phyloP scores from a whole-genome alignment of 2,329 filamentous ascomycete species.

The Chaetomiaceae sp. region DNA sequence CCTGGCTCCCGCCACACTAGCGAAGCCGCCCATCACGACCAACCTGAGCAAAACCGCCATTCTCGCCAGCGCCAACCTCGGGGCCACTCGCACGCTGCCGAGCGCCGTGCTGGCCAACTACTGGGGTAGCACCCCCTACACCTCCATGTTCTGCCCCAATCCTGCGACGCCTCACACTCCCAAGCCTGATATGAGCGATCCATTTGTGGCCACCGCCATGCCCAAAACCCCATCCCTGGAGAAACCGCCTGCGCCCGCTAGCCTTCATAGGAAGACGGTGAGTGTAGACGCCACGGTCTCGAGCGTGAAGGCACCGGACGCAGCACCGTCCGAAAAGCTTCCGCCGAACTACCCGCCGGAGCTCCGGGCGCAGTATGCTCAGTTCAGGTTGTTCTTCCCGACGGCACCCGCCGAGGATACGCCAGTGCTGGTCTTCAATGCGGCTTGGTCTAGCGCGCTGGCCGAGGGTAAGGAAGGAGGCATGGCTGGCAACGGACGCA shows the following conservation, averaged over 20 bases:
- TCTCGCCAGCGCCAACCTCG: conserved; percentile 62
- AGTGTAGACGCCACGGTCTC: conserved; percentile 35
- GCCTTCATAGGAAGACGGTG: conserved; percentile 37
- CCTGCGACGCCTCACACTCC: conserved; percentile 22
- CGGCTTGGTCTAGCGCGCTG: conserved; percentile 65
- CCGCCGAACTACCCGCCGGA: conserved; percentile 74
- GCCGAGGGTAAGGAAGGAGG: conserved; percentile 37
- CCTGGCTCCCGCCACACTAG: conserved; percentile 75
- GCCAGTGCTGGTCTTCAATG: conserved; percentile 84
- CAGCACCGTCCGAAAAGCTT: conserved; percentile 45
- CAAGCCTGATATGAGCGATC: conserved; percentile 31
- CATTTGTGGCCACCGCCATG: conserved; percentile 30
- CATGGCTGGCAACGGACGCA: conserved; percentile 64
- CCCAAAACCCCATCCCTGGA: conserved; percentile 28
- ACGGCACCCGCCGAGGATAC: conserved; percentile 70
- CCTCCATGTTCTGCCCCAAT: conserved; percentile 28
- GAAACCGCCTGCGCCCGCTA: conserved; percentile 21
- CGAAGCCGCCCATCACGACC: conserved; percentile 75
- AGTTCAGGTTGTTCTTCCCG: conserved; percentile 89
- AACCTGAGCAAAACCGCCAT: conserved; percentile 83
- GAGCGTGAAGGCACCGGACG: conserved; percentile 10
- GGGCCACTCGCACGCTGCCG: conserved; percentile 66
- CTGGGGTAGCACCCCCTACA: conserved; percentile 86
- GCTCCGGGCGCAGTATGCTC: conserved; percentile 79
- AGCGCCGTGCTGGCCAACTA: conserved; percentile 86